Base-by-base conservation (phyloP, 345 rosid species). In the Rhodomyrtus tomentosa region DNA sequence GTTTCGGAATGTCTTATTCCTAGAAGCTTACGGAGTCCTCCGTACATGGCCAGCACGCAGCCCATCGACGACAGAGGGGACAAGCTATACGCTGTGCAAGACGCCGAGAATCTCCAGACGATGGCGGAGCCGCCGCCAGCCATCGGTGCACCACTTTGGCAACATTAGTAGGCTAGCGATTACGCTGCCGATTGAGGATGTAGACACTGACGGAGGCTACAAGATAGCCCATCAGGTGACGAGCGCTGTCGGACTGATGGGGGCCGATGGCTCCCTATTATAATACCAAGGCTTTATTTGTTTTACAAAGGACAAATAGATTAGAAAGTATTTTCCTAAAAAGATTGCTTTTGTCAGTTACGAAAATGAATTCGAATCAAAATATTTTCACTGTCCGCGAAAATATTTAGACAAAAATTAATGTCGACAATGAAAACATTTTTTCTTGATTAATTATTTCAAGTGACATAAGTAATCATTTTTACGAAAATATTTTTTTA, bases 21-120 rank as follows among this genome's bases (percentile, higher is more conserved):
- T 40, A 40, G 42, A 40, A 40, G 42, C 42, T 40, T 40, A 40
- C 42, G 42, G 42, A 40, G 5, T 40, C 42, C 42, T 40, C 42
- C 42, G 4, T 40, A 29, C 55, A 85, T 82, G 87, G 87, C 81
- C 8, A 85, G 82, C 81, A 85, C 82, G 11, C 87, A 82, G 21
- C 82, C 27, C 18, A 18, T 81, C 55, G 49, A 76, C 7, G 14
- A 36, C 52, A 42, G 27, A 52, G 53, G 24, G 27, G 48, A 85
- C 24, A 42, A 82, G 81, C 51, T 42, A 29, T 85, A 85, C 45
- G n/a, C 55, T 6, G 84, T 85, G 73, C 73, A 82, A 6, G 87
- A n/a, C n/a, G n/a, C n/a, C n/a, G n/a, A 29, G 50, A 85, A 85
- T 58, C 58, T 85, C 22, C 84, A 84, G 10, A 40, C 81, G 15